Percentiles rank a stretch among this genome's conserved stretches.
Evolutionary conservation across 1,139 yeast species (phyloP).

Genomic region (Hansenula anomala): DNA sequence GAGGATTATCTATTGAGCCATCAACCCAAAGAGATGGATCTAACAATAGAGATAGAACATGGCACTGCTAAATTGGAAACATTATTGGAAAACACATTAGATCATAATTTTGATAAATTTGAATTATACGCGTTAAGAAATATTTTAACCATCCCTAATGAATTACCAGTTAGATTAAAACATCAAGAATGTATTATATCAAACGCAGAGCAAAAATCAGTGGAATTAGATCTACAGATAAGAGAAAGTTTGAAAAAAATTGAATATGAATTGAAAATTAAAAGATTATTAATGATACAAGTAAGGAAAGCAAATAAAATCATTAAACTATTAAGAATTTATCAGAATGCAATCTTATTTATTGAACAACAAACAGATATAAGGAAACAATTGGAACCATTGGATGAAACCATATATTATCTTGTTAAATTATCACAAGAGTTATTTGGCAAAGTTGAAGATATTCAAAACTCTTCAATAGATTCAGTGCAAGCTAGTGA

Average conservation of each 20-base stretch:
- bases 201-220: slow-evolving; percentile 19
- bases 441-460: slow-evolving; percentile 31
- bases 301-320: slow-evolving; percentile 35
- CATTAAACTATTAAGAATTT: slow-evolving; percentile 28
- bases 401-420: slow-evolving; percentile 48
- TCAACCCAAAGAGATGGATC: slow-evolving; percentile 21
- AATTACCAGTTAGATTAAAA: slow-evolving; percentile 50
- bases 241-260: slow-evolving; percentile 36
- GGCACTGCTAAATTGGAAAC: slow-evolving; percentile 85
- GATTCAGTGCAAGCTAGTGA: slow-evolving; percentile 8
- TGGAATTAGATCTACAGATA: slow-evolving; percentile 35
- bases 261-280: slow-evolving; percentile 39
- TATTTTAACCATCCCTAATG: slow-evolving; percentile 65
- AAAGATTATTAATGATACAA: slow-evolving; percentile 39
- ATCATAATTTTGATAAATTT: slow-evolving; percentile 78
- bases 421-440: slow-evolving; percentile 35
- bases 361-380: slow-evolving; percentile 28
- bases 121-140: slow-evolving; percentile 81
- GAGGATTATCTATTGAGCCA: slow-evolving; percentile 48
- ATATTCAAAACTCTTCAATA: slow-evolving; percentile 10
- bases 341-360: slow-evolving; percentile 30
- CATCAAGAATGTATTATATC: slow-evolving; percentile 47
- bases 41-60: slow-evolving; percentile 44
- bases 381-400: slow-evolving; percentile 41
- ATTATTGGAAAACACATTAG: slow-evolving; percentile 71